A percentile compares a stretch with the other conserved stretches of the same genome.
Conservation (phyloP, 257 asterid species). For the Jaltomata sinuosa region DNA sequence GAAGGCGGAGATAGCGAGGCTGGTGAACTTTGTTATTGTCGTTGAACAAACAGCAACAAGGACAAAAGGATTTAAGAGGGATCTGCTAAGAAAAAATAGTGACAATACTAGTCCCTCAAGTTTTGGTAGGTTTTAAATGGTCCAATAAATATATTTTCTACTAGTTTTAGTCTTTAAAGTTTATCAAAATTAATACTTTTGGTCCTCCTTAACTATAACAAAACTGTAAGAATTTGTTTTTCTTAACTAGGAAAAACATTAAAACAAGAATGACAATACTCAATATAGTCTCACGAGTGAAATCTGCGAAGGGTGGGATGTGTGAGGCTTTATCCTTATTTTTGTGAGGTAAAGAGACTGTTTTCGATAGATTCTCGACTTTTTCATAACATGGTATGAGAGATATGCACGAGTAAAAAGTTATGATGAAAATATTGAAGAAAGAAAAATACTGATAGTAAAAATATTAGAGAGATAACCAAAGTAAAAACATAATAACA, state of each 20-base stretch:
- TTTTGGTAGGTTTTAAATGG: neutral
- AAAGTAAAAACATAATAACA: neutral
- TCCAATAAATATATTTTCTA: neutral
- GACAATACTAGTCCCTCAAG: neutral
- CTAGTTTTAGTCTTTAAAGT: no score
- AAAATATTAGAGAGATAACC: neutral
- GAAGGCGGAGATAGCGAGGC: slow-evolving; percentile 27
- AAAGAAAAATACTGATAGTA: neutral
- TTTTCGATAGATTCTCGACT: neutral
- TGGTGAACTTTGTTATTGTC: slow-evolving; percentile 3
- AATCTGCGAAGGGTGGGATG: neutral
- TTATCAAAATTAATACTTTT: no score
- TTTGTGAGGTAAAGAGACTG: neutral
- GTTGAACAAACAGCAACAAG: neutral
- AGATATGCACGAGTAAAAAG: neutral
- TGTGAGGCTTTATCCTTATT: neutral
- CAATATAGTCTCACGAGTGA: neutral
- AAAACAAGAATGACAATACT: neutral
- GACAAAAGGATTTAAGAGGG: neutral
- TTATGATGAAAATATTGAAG: neutral
- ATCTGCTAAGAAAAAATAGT: neutral
- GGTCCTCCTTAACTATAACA: neutral
- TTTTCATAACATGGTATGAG: neutral
- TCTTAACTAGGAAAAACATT: neutral
- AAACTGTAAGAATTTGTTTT: neutral